Conservation (phyloP, 208 protist species). For the Ichthyophonus hoferi region DNA sequence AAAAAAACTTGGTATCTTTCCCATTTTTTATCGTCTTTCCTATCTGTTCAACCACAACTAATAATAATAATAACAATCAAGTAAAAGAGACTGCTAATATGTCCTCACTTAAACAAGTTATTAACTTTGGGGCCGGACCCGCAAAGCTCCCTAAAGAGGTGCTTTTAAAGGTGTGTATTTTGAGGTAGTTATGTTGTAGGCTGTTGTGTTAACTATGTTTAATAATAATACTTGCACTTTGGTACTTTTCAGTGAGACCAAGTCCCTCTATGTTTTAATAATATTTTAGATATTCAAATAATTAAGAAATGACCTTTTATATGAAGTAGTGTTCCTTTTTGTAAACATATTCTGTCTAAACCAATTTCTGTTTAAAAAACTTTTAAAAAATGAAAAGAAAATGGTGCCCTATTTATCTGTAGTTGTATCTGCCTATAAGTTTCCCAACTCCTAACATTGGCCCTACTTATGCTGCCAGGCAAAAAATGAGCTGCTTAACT, state of each 20-base stretch:
- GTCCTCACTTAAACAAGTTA: constrained; percentile 42
- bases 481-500: constrained; percentile 62
- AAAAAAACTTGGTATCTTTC: too few relatives aligned
- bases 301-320: too few relatives aligned
- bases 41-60: too few relatives aligned
- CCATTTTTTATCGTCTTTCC: too few relatives aligned
- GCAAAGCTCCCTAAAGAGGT: constrained; percentile 63
- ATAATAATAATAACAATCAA: too few relatives aligned
- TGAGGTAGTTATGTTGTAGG: too few relatives aligned
- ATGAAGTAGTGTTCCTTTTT: background rate
- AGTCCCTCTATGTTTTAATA: background rate
- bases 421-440: too few relatives aligned
- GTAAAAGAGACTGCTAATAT: too few relatives aligned
- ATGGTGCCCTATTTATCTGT: too few relatives aligned
- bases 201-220: background rate
- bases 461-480: constrained; percentile 29
- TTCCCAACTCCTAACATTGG: background rate
- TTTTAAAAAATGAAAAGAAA: too few relatives aligned
- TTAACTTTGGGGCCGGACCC: constrained; percentile 74
- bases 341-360: background rate
- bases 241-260: background rate
- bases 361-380: too few relatives aligned
- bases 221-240: background rate
- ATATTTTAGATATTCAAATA: background rate
- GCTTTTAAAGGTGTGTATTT: constrained; percentile 40